Conservation (phyloP, 1,284 basidiomycete species). For the Xerocomus amazonicus region DNA sequence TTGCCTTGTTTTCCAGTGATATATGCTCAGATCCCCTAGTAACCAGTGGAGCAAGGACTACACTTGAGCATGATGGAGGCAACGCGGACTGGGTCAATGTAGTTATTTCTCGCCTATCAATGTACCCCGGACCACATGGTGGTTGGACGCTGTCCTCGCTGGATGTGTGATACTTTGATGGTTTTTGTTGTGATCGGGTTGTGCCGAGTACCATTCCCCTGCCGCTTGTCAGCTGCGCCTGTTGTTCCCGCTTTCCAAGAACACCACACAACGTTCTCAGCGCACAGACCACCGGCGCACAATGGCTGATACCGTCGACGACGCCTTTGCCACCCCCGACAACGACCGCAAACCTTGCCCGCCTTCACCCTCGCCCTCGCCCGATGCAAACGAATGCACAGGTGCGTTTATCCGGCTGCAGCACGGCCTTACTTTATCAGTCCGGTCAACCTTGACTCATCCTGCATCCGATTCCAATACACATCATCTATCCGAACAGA, state of each 20-base stretch:
- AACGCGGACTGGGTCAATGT: too few relatives aligned
- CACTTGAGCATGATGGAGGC: too few relatives aligned
- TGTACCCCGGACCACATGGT: too few relatives aligned
- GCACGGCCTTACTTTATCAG: constrained; percentile 27
- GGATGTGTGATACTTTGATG: too few relatives aligned
- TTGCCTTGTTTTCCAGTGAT: too few relatives aligned
- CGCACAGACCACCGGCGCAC: constrained; percentile 34
- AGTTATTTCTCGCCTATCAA: too few relatives aligned
- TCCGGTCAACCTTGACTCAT: constrained; percentile 25
- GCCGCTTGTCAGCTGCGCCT: constrained; percentile 33
- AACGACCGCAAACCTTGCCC: constrained; percentile 21
- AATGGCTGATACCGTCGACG: constrained; percentile 29
- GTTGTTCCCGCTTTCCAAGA: constrained; percentile 30
- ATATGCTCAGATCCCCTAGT: too few relatives aligned
- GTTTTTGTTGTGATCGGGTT: constrained; percentile 30
- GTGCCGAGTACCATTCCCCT: constrained; percentile 32
- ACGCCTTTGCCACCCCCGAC: constrained; percentile 5
- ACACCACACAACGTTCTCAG: constrained; percentile 21
- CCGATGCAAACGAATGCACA: constrained; percentile 30
- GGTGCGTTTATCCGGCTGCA: constrained; percentile 31
- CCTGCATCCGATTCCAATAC: constrained; percentile 18
- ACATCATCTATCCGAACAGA: constrained; percentile 27
- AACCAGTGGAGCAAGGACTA: too few relatives aligned
- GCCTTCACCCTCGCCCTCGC: constrained; percentile 31
- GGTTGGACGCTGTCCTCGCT: too few relatives aligned